A percentile compares a stretch with the other conserved stretches of the same genome.
Conservation (phyloP, 2,329 filamentous ascomycete species). For the Botrytis galanthina region DNA sequence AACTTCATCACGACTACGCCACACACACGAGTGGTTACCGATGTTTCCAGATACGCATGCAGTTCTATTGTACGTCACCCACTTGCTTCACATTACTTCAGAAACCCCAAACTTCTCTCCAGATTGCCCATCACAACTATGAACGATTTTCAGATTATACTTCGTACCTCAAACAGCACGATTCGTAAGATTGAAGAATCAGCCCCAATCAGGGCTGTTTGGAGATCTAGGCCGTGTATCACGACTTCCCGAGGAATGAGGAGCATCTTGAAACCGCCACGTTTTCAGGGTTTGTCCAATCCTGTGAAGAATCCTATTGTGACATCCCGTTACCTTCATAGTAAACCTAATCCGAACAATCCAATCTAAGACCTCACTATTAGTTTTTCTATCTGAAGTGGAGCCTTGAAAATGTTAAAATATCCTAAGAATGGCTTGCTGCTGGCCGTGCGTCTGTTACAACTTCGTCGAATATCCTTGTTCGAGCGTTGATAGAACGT, state of each 20-base stretch:
- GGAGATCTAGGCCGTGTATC: neutral
- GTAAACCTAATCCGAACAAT: neutral
- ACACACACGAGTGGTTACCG: neutral
- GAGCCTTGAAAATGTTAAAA: neutral
- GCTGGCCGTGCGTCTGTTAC: constrained; percentile 4
- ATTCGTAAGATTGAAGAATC: neutral
- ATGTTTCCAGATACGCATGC: neutral
- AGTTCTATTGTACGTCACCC: neutral
- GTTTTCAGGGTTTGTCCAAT: neutral
- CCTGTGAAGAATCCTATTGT: neutral
- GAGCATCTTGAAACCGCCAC: neutral
- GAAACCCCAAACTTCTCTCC: neutral
- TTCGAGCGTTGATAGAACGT: neutral
- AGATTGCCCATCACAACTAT: neutral
- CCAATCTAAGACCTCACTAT: neutral
- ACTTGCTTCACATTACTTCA: neutral
- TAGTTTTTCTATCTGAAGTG: neutral
- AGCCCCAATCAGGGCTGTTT: neutral
- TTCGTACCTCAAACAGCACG: neutral
- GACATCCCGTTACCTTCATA: neutral
- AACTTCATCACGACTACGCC: neutral
- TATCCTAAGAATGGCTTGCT: neutral
- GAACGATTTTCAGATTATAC: neutral
- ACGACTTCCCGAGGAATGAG: neutral
- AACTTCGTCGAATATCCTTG: neutral